phyloP scores from a whole-genome alignment of 768 basidiomycete genomes.

The Russula earlei region DNA sequence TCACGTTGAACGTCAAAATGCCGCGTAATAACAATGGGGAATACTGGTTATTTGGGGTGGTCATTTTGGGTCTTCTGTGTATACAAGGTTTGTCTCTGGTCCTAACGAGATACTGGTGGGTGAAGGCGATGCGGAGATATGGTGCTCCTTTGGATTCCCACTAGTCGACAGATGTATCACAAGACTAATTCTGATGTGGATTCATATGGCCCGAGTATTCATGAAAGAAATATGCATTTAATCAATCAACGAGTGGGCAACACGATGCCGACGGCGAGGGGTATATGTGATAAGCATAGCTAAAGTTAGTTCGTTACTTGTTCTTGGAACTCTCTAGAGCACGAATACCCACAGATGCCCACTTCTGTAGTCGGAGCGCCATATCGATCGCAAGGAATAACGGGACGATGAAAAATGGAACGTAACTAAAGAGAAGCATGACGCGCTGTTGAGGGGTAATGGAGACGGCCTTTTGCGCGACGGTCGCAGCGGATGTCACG shows the following conservation, averaged over 20 bases:
- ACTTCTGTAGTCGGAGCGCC: constrained; percentile 29
- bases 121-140: constrained; percentile 36
- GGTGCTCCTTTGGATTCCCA: not conserved
- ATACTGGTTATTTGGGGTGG: constrained; percentile 46
- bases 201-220: too few relatives aligned
- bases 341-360: constrained; percentile 14
- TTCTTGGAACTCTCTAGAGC: constrained; percentile 1
- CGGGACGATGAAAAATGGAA: constrained; percentile 70
- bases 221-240: not conserved
- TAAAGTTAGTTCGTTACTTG: not conserved
- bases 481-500: constrained; percentile 28
- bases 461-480: constrained; percentile 28
- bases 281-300: not conserved
- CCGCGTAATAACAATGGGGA: constrained; percentile 44
- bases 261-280: too few relatives aligned
- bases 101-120: constrained; percentile 58
- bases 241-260: not conserved
- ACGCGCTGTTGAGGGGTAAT: constrained; percentile 43
- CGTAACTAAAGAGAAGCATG: constrained; percentile 56
- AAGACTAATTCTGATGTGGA: too few relatives aligned
- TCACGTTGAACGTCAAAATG: constrained; percentile 56
- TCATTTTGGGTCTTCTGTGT: constrained; percentile 38
- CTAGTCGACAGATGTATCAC: not conserved
- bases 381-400: constrained; percentile 68
- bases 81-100: constrained; percentile 37